Evolutionary conservation across 768 basidiomycete species (phyloP), one percentile per base, ranked within the genome.

Genomic region (Strobilomyces confusus): DNA sequence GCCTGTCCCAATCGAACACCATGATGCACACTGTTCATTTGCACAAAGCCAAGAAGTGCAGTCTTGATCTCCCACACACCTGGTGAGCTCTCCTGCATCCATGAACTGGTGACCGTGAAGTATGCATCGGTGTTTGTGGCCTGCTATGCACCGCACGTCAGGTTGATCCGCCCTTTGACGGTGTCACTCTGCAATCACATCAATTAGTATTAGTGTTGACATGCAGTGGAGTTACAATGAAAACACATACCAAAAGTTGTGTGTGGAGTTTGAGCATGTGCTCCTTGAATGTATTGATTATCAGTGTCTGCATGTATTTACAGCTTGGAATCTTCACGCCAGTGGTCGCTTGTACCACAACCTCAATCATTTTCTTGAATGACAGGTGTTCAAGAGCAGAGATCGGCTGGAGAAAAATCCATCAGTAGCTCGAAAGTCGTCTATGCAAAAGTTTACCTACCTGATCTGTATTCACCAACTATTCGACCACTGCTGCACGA

Each of bases 21-120:
- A 56, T 70, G 62, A 48, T 79, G 76, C 0, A 70, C 57, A 11
- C 58, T 67, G 51, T 79, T 78, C 38, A 79, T 54, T 13, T 57
- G 61, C 0, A 55, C 59, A 32, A 77, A 79, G 0, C 72, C 71
- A 5, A 76, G 43, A 0, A 79, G 58, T 0, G 65, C 64, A 3
- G 17, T 57, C 1, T 57, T 26, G 1, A 58, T 2, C n/a, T 44
- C 40, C 56, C 52, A 58, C 3, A 11, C 12, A 7, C 26, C 9
- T 3, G 11, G 22, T 1, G 5, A 0, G 0, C 8, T 9, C 3
- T 48, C 47, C 7, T 50, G 11, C 4, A 43, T 43, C 49, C 49
- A 50, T 13, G 41, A 43, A 0, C 22, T 19, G 1, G 40, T 53
- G 1, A 53, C 46, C 0, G 41, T n/a, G 17, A 48, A 53, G 22